A percentile compares a stretch with the other conserved stretches of the same genome.
Conservation (phyloP, 768 basidiomycete genomes). For the Leccinum sublutescens region DNA sequence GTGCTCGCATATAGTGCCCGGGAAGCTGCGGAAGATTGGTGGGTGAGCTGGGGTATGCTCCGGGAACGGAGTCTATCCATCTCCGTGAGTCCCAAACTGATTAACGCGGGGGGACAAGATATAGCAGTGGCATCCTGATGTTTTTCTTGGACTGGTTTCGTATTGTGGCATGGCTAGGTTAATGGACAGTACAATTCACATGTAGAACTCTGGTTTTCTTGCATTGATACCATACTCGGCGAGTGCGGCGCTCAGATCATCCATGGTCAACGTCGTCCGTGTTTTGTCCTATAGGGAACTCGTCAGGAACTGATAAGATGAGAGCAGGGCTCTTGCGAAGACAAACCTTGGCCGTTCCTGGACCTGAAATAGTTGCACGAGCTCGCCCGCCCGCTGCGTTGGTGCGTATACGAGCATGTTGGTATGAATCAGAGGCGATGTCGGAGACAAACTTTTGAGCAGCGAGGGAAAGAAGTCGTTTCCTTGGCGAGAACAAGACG, state of each 20-base stretch:
- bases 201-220: slow-evolving; percentile 92
- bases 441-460: slow-evolving; percentile 98
- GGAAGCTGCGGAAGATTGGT: slow-evolving; percentile 60
- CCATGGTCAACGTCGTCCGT: slow-evolving; percentile 94
- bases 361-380: slow-evolving; percentile 52
- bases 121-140: not conserved
- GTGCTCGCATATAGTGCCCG: slow-evolving; percentile 49
- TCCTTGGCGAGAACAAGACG: slow-evolving; percentile 46
- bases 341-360: slow-evolving; percentile 63
- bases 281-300: slow-evolving; percentile 67
- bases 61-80: slow-evolving; percentile 32
- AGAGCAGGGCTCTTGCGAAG: not conserved
- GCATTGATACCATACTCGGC: slow-evolving; percentile 95
- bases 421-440: slow-evolving; percentile 94
- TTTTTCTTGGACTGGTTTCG: not conserved
- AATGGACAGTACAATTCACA: slow-evolving; percentile 39
- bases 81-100: not conserved
- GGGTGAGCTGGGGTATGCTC: slow-evolving; percentile 52
- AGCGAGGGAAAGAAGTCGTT: slow-evolving; percentile 90
- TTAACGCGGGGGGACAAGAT: not conserved
- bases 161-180: not conserved
- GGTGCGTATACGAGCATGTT: slow-evolving; percentile 94
- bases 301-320: slow-evolving; percentile 8
- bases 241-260: slow-evolving; percentile 89
- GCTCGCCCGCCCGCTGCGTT: slow-evolving; percentile 77